A percentile compares a stretch with the other conserved stretches of the same genome.
These are phyloP conservation scores for Neurospora discreta DNA, from an alignment of 495 filamentous ascomycete species.

Conservation along the genomic window DNA sequence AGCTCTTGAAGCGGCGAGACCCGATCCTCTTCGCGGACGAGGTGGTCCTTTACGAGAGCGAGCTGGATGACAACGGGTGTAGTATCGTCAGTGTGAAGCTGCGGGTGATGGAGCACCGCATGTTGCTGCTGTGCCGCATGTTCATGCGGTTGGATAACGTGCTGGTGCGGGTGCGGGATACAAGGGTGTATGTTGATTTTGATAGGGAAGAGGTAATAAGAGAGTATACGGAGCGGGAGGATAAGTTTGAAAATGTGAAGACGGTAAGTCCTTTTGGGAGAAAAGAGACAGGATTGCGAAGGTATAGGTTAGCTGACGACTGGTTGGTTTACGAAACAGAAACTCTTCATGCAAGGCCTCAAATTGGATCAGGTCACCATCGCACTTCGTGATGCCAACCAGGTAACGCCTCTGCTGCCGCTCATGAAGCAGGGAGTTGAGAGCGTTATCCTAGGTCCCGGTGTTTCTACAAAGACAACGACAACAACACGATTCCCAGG, in stretches of 20 bases:
- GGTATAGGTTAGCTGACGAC: slow-evolving; percentile 1
- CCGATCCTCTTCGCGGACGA: slow-evolving; percentile 94
- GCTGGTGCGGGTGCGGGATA: slow-evolving; percentile 75
- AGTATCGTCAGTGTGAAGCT: slow-evolving; percentile 78
- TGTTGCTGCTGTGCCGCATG: slow-evolving; percentile 76
- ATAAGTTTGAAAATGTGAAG: slow-evolving; percentile 64
- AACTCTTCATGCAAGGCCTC: slow-evolving; percentile 50
- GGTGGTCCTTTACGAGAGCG: slow-evolving; percentile 91
- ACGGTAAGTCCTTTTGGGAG: slow-evolving; percentile 39
- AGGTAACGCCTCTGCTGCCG: slow-evolving; percentile 60
- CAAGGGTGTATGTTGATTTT: slow-evolving; percentile 88
- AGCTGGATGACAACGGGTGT: slow-evolving; percentile 95
- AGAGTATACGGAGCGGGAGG: slow-evolving; percentile 79
- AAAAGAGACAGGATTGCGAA: neutral
- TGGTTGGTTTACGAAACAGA: slow-evolving; percentile 31
- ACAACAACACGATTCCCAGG: neutral
- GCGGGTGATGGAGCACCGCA: slow-evolving; percentile 76
- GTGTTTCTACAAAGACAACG: neutral
- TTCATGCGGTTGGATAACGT: slow-evolving; percentile 92
- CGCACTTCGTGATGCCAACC: slow-evolving; percentile 74
- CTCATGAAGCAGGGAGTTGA: slow-evolving; percentile 48
- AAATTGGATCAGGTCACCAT: slow-evolving; percentile 60
- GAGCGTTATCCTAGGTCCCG: slow-evolving; percentile 23
- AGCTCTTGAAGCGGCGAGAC: slow-evolving; percentile 66
- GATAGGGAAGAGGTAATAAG: slow-evolving; percentile 66